These are phyloP conservation scores for Astrocystis sublimbata DNA, from an alignment of 495 filamentous ascomycete species.

Conservation along the genomic window DNA sequence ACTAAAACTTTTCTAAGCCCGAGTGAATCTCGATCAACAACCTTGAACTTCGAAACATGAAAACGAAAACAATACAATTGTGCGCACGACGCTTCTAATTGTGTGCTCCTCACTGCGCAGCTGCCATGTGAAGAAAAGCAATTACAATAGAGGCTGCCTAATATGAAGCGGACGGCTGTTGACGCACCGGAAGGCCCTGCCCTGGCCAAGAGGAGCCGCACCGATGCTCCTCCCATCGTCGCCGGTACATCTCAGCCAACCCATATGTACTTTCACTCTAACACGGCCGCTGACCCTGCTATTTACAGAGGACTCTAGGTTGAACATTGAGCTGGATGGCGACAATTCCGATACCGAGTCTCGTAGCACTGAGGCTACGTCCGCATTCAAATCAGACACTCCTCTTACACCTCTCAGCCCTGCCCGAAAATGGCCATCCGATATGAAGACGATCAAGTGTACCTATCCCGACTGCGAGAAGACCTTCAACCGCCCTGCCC, in stretches of 20 bases:
- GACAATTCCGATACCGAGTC: constrained; percentile 45
- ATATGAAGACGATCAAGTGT: constrained; percentile 73
- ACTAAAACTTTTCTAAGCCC: too few species aligned
- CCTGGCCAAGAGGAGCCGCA: constrained; percentile 15
- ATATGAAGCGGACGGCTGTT: constrained; percentile 33
- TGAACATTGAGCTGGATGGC: constrained; percentile 14
- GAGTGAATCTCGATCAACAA: too few species aligned
- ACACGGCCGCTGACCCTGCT: constrained; percentile 9
- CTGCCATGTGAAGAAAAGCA: constrained; percentile 1
- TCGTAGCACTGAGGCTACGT: constrained; percentile 34
- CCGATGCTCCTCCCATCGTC: neutral
- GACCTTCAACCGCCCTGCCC: constrained; percentile 84
- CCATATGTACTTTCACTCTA: neutral
- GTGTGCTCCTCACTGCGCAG: neutral
- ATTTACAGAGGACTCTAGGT: constrained; percentile 14
- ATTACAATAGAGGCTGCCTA: neutral
- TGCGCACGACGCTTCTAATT: neutral
- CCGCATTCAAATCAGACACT: constrained; percentile 46
- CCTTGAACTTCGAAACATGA: too few species aligned
- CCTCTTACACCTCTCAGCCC: constrained; percentile 57
- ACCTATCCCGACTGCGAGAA: constrained; percentile 68
- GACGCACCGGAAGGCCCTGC: constrained; percentile 17
- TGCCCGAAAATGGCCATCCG: constrained; percentile 61
- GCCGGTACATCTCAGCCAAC: constrained; percentile 1
- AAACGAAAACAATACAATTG: neutral